Conservation (phyloP, 192 early-diverging fungal species). For the Entomortierella beljakovae region DNA sequence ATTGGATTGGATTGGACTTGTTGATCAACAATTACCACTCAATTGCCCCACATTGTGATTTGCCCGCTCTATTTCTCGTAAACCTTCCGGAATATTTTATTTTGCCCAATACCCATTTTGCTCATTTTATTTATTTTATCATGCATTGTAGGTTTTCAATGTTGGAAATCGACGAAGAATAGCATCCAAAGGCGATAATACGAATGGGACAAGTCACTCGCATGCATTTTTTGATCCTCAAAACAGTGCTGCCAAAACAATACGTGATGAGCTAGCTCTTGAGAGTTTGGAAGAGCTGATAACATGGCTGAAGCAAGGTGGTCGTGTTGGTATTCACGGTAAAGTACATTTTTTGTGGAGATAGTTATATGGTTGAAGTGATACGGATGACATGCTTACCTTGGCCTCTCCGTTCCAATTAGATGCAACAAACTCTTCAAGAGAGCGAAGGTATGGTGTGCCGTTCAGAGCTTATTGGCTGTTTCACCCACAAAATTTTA, state of each 20-base stretch:
- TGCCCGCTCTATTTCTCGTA: neutral
- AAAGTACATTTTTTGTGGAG: neutral
- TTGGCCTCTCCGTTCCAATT: constrained; percentile 20
- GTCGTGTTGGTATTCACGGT: constrained; percentile 87
- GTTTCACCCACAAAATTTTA: too few relatives aligned
- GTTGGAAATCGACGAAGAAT: constrained; percentile 94
- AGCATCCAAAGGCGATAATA: constrained; percentile 60
- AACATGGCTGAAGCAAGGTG: constrained; percentile 87
- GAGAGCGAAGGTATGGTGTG: constrained; percentile 74
- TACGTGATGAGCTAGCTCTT: constrained; percentile 90
- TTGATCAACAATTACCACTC: neutral
- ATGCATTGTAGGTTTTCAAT: constrained; percentile 79
- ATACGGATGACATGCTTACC: neutral
- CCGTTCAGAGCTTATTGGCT: constrained; percentile 28
- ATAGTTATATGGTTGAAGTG: neutral
- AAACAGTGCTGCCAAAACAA: constrained; percentile 78
- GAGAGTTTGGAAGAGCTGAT: constrained; percentile 94
- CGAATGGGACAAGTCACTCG: constrained; percentile 68
- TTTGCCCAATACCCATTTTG: neutral
- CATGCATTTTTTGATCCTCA: constrained; percentile 94
- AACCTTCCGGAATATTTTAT: neutral
- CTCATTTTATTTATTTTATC: neutral
- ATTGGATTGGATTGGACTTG: constrained; percentile 3
- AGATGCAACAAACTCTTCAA: constrained; percentile 97
- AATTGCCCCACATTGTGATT: neutral